A percentile compares a stretch with the other conserved stretches of the same genome.
These are phyloP conservation scores for Thalassiosira ordinaria DNA, from an alignment of 352 stramenopile genomes.

Conservation along the genomic window DNA sequence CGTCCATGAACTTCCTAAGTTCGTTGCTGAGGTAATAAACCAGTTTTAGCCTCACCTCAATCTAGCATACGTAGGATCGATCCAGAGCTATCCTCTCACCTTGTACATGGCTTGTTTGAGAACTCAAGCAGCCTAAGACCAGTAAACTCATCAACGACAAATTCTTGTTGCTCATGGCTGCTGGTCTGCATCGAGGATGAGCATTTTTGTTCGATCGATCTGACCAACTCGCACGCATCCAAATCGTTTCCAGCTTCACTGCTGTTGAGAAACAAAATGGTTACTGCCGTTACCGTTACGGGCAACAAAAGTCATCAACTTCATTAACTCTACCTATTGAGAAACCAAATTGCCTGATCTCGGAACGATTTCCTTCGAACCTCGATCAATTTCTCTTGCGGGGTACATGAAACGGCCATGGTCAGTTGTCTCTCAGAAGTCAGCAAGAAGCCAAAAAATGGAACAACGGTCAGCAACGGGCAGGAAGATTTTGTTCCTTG, in stretches of 20 bases:
- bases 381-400: constrained; percentile 3
- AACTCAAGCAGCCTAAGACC: constrained; percentile 10
- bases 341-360: constrained; percentile 30
- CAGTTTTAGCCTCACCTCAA: too few species aligned
- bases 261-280: constrained; percentile 28
- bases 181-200: too few species aligned
- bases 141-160: constrained; percentile 24
- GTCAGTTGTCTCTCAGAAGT: too few species aligned
- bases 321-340: too few species aligned
- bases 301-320: too few species aligned
- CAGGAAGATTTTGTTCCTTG: too few species aligned
- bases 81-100: not conserved
- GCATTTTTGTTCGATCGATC: constrained; percentile 33
- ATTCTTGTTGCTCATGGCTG: too few species aligned
- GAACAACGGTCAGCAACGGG: too few species aligned
- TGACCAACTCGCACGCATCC: constrained; percentile 10
- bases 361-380: constrained; percentile 25
- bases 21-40: not conserved
- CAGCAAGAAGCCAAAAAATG: too few species aligned
- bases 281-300: too few species aligned
- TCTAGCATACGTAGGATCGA: too few species aligned
- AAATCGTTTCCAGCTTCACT: constrained; percentile 16
- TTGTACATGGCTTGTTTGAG: constrained; percentile 13
- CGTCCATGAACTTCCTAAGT: constrained; percentile 18
- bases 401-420: constrained; percentile 3